phyloP scores from a whole-genome alignment of 306 rosid species.

The Sechiopsis laciniata region DNA sequence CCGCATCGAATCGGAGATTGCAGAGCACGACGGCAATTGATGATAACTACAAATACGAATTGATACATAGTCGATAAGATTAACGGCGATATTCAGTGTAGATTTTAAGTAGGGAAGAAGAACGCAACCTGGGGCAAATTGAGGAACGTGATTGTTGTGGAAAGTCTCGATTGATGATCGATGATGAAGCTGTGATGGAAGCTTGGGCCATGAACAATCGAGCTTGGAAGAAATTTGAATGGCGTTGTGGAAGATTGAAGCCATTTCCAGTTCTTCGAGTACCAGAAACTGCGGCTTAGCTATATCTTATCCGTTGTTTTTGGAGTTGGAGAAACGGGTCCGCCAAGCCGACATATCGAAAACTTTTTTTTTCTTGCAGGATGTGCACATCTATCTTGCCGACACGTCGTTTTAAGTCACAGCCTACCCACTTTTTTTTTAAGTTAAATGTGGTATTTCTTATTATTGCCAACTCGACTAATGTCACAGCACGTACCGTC shows the following conservation, averaged over 20 bases:
- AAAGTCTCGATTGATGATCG: constrained; percentile 32
- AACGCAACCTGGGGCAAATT: constrained; percentile 37
- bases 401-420: too few relatives aligned
- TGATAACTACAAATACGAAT: constrained; percentile 36
- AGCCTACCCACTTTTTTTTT: too few relatives aligned
- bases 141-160: constrained; percentile 26
- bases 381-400: too few relatives aligned
- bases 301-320: constrained; percentile 2
- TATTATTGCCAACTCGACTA: too few relatives aligned
- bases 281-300: not conserved
- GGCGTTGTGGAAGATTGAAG: constrained; percentile 50
- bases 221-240: constrained; percentile 35
- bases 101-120: constrained; percentile 9
- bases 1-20: constrained; percentile 33
- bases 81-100: not conserved
- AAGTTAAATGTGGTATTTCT: too few relatives aligned
- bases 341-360: not conserved
- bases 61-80: constrained; percentile 14
- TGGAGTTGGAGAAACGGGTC: not conserved
- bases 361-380: not conserved
- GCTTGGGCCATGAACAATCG: constrained; percentile 21
- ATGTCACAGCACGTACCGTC: too few relatives aligned
- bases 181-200: constrained; percentile 28
- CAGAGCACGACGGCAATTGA: constrained; percentile 30
- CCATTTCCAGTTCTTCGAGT: constrained; percentile 43